Percentiles rank a stretch among this genome's conserved stretches.
These are phyloP conservation scores for Trichophyton simii DNA, from an alignment of 2,329 filamentous ascomycete genomes.

Conservation along the genomic window DNA sequence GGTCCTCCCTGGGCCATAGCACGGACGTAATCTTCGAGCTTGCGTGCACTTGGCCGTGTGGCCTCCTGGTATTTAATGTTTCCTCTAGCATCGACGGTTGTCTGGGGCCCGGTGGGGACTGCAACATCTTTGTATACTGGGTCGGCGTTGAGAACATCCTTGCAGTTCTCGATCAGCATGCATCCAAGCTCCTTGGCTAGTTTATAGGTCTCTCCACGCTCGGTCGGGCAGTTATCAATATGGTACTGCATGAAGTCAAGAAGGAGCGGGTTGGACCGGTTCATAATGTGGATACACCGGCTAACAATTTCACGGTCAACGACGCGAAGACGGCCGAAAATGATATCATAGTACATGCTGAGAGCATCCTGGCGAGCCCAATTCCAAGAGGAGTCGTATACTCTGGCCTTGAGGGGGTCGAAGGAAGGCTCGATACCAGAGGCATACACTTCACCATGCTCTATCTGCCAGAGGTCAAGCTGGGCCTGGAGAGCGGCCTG, in stretches of 20 bases:
- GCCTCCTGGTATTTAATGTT: conserved; percentile 87
- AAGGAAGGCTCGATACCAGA: conserved; percentile 89
- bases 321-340: conserved; percentile 84
- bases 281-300: conserved; percentile 98
- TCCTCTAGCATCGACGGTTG: conserved; percentile 81
- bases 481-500: conserved; percentile 82
- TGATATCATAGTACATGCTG: conserved; percentile 98
- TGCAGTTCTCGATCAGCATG: conserved; percentile 95
- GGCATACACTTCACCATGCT: conserved; percentile 95
- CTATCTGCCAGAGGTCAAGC: conserved; percentile 83
- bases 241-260: conserved; percentile 99
- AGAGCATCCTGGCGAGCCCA: conserved; percentile 96
- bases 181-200: conserved; percentile 90
- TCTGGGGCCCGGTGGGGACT: conserved; percentile 79
- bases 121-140: conserved; percentile 95
- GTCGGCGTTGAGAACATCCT: conserved; percentile 68
- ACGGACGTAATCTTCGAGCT: conserved; percentile 95
- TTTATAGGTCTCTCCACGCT: conserved; percentile 92
- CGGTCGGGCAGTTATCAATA: conserved; percentile 95
- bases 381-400: conserved; percentile 98
- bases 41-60: conserved; percentile 76
- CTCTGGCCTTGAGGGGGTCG: conserved; percentile 80
- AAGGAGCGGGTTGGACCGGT: conserved; percentile 87
- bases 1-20: conserved; percentile 98
- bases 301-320: conserved; percentile 97